phyloP scores from a whole-genome alignment of 805 yeast species.

The Starmerella apicola region DNA sequence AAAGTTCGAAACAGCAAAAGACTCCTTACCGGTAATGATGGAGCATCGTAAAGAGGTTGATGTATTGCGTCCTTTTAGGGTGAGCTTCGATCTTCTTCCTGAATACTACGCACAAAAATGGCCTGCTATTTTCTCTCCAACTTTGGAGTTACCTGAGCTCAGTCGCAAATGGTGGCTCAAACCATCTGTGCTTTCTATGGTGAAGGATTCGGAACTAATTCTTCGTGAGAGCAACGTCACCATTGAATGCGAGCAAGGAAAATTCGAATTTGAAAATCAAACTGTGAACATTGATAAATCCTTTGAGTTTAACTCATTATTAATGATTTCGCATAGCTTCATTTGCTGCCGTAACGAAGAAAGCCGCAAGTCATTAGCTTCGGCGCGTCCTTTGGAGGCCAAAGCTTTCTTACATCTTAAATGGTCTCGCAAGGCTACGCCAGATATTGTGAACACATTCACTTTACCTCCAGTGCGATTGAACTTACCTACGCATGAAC shows the following conservation, averaged over 20 bases:
- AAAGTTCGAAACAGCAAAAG: constrained; percentile 19
- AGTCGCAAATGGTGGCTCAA: constrained; percentile 27
- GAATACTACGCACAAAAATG: constrained; percentile 25
- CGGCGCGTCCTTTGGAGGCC: constrained; percentile 17
- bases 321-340: constrained; percentile 9
- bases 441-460: constrained; percentile 14
- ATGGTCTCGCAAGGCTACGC: constrained; percentile 25
- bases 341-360: background rate
- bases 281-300: background rate
- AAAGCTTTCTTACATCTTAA: constrained; percentile 23
- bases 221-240: constrained; percentile 4
- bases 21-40: constrained; percentile 22
- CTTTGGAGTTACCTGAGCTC: constrained; percentile 23
- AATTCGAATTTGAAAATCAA: constrained; percentile 4
- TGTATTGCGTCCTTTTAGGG: constrained; percentile 28
- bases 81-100: constrained; percentile 29
- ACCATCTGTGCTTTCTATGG: constrained; percentile 23
- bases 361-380: background rate
- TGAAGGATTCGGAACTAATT: constrained; percentile 10
- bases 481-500: constrained; percentile 21
- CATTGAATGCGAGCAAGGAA: constrained; percentile 5
- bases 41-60: constrained; percentile 22
- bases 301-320: constrained; percentile 10
- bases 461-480: constrained; percentile 18
- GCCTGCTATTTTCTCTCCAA: constrained; percentile 30